Base-by-base conservation (phyloP, 495 filamentous ascomycete species). In the Neurospora sp. region DNA sequence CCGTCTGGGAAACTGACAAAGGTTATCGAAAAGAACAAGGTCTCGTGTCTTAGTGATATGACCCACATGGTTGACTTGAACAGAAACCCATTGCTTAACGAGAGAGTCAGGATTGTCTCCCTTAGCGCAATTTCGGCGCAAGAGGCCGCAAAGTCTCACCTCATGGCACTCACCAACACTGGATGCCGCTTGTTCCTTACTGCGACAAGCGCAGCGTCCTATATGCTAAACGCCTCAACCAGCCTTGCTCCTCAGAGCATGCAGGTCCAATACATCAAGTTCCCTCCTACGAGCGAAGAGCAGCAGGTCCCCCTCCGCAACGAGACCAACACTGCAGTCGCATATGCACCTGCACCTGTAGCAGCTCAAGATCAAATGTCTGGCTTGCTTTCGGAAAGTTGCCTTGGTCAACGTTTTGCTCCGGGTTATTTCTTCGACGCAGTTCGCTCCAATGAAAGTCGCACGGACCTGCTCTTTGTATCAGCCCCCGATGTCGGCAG, bases 191-290 rank as follows among this genome's bases (percentile, higher is more conserved):
- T 99, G 27, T 98, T 94, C 77, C 85, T 98, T 71, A 98, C 94
- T 77, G 94, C 95, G 7, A 97, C 95, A 2, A 90, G 91, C 47
- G 88, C 92, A 8, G 90, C 90, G 68, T 90, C 88, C 42, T 91
- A 89, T 72, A 91, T 90, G 80, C 83, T 85, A 7, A 83, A 87
- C 18, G 83, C 87, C 37, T 85, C 89, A 31, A 81, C 84, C 35
- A 86, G 81, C 59, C 86, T 84, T 71, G 89, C 94, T 0, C 95
- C 96, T 4, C 95, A 91, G 69, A 98, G 93, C 82, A 98, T 99
- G 94, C 94, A 97, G 79, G 89, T 98, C 27, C 92, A 96, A 74
- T 94, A 95, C 76, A 90, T 98, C 79, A 96, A 94, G 76, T 97
- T 97, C 71, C 96, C 96, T 9, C 96, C 0, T 74, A 76, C 35